Base-by-base conservation (phyloP, 2,329 filamentous ascomycete genomes). In the Aspergillus quadrilineatus region DNA sequence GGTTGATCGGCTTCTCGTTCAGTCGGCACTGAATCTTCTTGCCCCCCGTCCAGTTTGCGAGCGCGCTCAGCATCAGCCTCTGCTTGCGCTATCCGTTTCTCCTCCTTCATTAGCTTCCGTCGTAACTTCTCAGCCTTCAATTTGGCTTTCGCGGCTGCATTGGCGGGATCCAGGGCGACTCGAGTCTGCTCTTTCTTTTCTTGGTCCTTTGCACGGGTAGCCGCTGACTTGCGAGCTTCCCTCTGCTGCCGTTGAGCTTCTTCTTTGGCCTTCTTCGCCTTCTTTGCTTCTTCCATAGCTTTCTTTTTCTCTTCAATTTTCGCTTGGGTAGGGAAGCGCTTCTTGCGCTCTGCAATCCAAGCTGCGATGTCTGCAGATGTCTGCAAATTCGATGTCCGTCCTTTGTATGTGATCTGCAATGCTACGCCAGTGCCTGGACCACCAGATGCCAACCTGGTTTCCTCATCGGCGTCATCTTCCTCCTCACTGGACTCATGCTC, bases 311-410 rank as follows among this genome's bases (percentile, higher is more conserved):
- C 83, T 62, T 84, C 72, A 29, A 73, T 80, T 54, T 89, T 86
- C 57, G 85, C 84, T 70, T 85, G 84, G 2, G 92, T 97, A 1
- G 93, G 93, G 70, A 85, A 97, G 50, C 88, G 87, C 62, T 85
- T 88, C 69, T 82, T 88, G 57, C 93, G 85, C 72, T 96, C 91
- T 49, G 85, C 85, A 60, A 95, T 85, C 85, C 91, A 97, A 6
- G 85, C 84, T 26, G 85, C 82, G 54, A 97, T 81, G 67, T 97
- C 92, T 57, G 84, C 83, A 14, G 80, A 70, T 6, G 79, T 80
- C 53, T 79, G 77, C 26, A 88, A 69, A 0, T 76, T 80, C 3
- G 82, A 69, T 44, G 82, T 78, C 64, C 79, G 71, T n/a, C 82
- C 82, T 62, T 80, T 78, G 64, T 85, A 83, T 55, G 83, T 81